These are phyloP conservation scores for Mallotus repandus DNA, from an alignment of 441 rosid species.

Conservation along the genomic window DNA sequence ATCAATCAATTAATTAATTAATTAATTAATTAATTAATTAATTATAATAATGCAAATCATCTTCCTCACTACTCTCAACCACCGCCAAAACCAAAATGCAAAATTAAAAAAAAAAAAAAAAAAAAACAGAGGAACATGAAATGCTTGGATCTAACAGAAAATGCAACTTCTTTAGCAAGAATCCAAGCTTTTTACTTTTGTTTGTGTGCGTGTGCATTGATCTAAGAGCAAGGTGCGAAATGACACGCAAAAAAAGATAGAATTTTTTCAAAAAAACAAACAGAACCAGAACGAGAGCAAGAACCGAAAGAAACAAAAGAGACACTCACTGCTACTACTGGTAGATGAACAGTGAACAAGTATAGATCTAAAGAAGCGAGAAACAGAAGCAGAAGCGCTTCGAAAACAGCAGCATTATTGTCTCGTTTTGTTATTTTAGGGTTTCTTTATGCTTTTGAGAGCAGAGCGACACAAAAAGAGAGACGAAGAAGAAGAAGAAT, in stretches of 20 bases:
- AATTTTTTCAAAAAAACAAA: not conserved
- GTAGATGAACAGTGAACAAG: slow-evolving; percentile 5
- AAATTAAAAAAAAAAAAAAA: not conserved
- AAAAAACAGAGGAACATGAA: not conserved
- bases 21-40: too few species aligned
- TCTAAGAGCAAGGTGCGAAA: slow-evolving; percentile 15
- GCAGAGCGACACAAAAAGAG: too few species aligned
- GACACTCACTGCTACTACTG: too few species aligned
- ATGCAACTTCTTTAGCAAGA: slow-evolving; percentile 27
- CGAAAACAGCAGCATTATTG: too few species aligned
- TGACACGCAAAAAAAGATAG: not conserved
- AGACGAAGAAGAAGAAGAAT: too few species aligned
- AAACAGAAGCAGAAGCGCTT: not conserved
- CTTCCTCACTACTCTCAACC: slow-evolving; percentile 11
- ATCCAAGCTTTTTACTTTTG: slow-evolving; percentile 1
- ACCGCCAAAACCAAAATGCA: slow-evolving; percentile 9
- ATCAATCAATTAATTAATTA: too few species aligned
- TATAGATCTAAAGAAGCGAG: slow-evolving; percentile 32
- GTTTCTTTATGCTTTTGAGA: too few species aligned
- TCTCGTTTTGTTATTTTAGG: too few species aligned
- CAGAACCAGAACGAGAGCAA: not conserved
- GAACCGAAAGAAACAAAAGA: not conserved
- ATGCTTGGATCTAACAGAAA: slow-evolving; percentile 33
- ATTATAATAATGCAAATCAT: slow-evolving; percentile 1
- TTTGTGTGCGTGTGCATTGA: slow-evolving; percentile 18